Conservation (phyloP, 345 rosid species). For the Populus nigra region DNA sequence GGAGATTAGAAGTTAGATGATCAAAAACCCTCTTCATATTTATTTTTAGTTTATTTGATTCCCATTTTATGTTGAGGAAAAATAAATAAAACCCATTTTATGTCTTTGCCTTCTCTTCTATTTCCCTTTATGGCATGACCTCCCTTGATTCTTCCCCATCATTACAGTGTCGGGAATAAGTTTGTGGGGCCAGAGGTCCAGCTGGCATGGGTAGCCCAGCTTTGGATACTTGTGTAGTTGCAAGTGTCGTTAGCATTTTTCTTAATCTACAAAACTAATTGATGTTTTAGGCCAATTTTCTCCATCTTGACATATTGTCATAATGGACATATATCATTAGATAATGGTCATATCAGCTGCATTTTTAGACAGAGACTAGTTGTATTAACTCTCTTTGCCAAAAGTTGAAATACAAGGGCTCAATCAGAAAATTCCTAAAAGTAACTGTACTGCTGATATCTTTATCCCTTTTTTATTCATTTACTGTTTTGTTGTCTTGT, state of each 20-base stretch:
- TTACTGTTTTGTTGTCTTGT: not conserved
- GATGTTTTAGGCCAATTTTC: not conserved
- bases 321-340: not conserved
- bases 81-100: not conserved
- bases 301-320: not conserved
- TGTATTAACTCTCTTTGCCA: not conserved
- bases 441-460: not conserved
- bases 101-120: not conserved
- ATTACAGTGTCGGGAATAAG: not conserved
- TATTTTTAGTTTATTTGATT: not conserved
- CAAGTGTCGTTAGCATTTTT: not conserved
- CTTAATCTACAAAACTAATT: not conserved
- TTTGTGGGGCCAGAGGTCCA: too few relatives aligned
- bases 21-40: not conserved
- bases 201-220: not conserved
- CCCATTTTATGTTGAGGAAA: not conserved
- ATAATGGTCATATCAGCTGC: not conserved
- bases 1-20: not conserved
- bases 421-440: not conserved
- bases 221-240: not conserved
- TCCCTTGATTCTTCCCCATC: too few relatives aligned
- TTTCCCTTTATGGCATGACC: not conserved
- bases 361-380: not conserved
- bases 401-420: not conserved
- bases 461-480: slow-evolving; percentile 4